A percentile compares a stretch with the other conserved stretches of the same genome.
Evolutionary conservation across 805 yeast species (phyloP).

Genomic region (Sugiyamaella floridensis): DNA sequence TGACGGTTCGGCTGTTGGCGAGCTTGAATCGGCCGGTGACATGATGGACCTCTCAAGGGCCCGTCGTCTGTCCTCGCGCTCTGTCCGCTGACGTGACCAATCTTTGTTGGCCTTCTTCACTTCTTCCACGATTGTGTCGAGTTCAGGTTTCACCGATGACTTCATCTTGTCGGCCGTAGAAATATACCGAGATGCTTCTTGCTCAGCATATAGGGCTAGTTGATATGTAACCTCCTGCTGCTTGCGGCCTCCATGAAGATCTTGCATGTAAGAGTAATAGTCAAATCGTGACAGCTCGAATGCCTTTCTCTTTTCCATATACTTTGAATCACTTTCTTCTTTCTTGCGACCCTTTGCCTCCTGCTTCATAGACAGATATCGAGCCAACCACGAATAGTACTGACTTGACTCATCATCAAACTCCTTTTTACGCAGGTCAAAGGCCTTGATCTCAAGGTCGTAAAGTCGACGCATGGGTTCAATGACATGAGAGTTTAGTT

Average conservation of each 20-base stretch:
- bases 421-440: conserved; percentile 36
- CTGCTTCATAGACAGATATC: conserved; percentile 35
- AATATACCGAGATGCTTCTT: conserved; percentile 26
- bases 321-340: conserved; percentile 34
- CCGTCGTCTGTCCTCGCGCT: conserved; percentile 33
- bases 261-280: conserved; percentile 35
- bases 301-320: conserved; percentile 32
- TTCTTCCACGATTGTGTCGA: conserved; percentile 30
- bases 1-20: background rate
- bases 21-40: background rate
- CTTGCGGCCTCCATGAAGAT: conserved; percentile 37
- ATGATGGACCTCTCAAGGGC: conserved; percentile 30
- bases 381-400: conserved; percentile 39
- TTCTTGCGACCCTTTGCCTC: conserved; percentile 27
- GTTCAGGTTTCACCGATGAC: conserved; percentile 24
- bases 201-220: conserved; percentile 32
- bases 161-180: conserved; percentile 24
- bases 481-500: conserved; percentile 29
- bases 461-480: conserved; percentile 35
- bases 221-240: conserved; percentile 34
- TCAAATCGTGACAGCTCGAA: conserved; percentile 39
- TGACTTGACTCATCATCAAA: conserved; percentile 40
- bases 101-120: conserved; percentile 31
- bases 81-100: conserved; percentile 35
- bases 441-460: conserved; percentile 36